Percentiles rank a stretch among this genome's conserved stretches.
These are phyloP conservation scores for Westerdykella sp. DNA, from an alignment of 2,329 filamentous ascomycete genomes.

Conservation along the genomic window DNA sequence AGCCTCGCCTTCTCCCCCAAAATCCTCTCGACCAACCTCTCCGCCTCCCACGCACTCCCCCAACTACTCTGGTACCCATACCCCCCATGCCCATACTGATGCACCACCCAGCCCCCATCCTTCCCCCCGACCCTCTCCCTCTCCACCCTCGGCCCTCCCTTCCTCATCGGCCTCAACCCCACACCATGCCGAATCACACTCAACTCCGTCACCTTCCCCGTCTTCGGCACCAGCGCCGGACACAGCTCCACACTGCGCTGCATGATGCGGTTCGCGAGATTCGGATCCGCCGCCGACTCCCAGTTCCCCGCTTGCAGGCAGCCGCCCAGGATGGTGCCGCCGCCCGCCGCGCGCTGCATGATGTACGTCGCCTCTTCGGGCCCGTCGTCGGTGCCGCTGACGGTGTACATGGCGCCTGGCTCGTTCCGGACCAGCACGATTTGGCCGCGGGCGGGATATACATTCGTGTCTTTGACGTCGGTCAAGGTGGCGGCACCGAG, in stretches of 20 bases:
- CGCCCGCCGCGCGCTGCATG: conserved; percentile 70
- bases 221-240: conserved; percentile 54
- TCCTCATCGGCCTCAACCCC: conserved; percentile 68
- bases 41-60: conserved; percentile 39
- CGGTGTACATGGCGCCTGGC: conserved; percentile 60
- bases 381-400: conserved; percentile 68
- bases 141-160: conserved; percentile 69
- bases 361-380: conserved; percentile 68
- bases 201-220: conserved; percentile 62
- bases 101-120: conserved; percentile 58
- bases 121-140: conserved; percentile 51
- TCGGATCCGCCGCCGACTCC: conserved; percentile 72
- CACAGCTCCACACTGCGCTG: conserved; percentile 61
- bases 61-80: conserved; percentile 60
- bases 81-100: conserved; percentile 74
- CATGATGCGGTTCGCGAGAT: conserved; percentile 79
- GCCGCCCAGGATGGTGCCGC: conserved; percentile 81
- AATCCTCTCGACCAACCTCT: conserved; percentile 32
- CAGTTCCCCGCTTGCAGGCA: conserved; percentile 74
- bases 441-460: conserved; percentile 76
- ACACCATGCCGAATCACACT: conserved; percentile 76
- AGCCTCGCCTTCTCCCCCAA: conserved; percentile 17
- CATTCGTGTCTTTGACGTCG: conserved; percentile 67
- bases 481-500: conserved; percentile 68
- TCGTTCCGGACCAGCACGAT: conserved; percentile 78